Evolutionary conservation across 2,329 filamentous ascomycete species (phyloP), one percentile per base, ranked within the genome.

Genomic region (Xylaria hypoxylon): DNA sequence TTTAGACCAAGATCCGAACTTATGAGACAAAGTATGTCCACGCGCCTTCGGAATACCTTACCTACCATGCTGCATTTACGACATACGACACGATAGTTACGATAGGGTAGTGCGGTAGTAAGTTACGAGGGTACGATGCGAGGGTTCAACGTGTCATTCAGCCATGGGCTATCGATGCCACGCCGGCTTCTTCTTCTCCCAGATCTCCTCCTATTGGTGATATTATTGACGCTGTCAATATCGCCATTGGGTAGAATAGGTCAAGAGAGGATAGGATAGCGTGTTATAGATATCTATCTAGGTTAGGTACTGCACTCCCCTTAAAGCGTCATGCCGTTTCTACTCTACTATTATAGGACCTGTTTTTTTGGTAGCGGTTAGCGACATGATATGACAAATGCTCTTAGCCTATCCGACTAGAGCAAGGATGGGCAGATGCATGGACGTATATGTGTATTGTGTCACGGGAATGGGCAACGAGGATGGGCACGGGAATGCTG

Each of bases 61-160:
- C 26, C 17, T 33, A 33, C 4, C 17, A 33, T n/a, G 47, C 26
- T 26, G 35, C 35, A 48, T 48, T 15, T 28, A 48, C 31, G 24
- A 28, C 19, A 51, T 51, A 10, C 10, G 8, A 33, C 10, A n/a
- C 15, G 6, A 13, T 51, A 19, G 8, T 19, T 13, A 1, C 8
- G 26, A 19, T 33, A 33, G 28, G 28, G 28, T n/a, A 31, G 48
- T 13, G 28, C 17, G 28, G 26, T 15, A 28, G 38, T 28, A 19
- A 17, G 19, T 24, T 53, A 50, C 11, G 59, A 48, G 40, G 26
- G 28, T 22, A 26, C 22, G n/a, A 45, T 35, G 35, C 48, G 50
- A 28, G 26, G 33, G 52, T 15, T 47, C 59, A 40, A 70, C 68
- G 68, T 70, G 68, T 68, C 65, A 70, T 33, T 55, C 42, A 22